Evolutionary conservation across 2,329 filamentous ascomycete genomes (phyloP).

Genomic region (Alternaria solani): DNA sequence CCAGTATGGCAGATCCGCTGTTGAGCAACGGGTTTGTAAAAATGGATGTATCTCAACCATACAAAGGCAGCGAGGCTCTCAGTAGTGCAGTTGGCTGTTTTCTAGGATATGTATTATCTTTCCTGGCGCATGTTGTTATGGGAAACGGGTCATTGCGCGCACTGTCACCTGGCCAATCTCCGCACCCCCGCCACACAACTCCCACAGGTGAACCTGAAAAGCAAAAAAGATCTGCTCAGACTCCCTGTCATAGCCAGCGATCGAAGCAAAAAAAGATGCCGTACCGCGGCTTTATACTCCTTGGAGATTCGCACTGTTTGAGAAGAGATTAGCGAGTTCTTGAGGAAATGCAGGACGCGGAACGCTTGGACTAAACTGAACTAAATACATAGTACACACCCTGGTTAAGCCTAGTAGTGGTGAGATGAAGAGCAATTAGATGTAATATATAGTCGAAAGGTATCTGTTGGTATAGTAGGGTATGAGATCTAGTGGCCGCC

Average conservation of each 20-base stretch:
- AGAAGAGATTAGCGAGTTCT: neutral
- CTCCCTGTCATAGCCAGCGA: neutral
- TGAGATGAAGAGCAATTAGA: neutral
- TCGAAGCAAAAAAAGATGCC: constrained; percentile 3
- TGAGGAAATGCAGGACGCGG: neutral
- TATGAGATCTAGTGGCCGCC: neutral
- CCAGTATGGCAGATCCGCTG: neutral
- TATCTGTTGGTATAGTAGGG: neutral
- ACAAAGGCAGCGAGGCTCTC: fast-evolving
- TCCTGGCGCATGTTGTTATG: neutral
- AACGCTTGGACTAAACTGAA: neutral
- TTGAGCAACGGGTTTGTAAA: neutral
- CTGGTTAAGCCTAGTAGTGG: neutral
- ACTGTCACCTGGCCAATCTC: constrained; percentile 3
- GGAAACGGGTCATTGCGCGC: neutral
- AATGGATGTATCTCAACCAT: neutral
- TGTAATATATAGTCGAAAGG: neutral
- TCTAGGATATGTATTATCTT: neutral
- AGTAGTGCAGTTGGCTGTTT: neutral
- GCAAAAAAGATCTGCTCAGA: neutral
- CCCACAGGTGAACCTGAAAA: neutral
- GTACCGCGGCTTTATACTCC: neutral
- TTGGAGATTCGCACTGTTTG: neutral
- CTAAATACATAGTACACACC: neutral
- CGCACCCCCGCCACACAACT: neutral